Percentiles rank a stretch among this genome's conserved stretches.
These are phyloP conservation scores for Umbilicaria muhlenbergii DNA, from an alignment of 495 filamentous ascomycete genomes.

Conservation along the genomic window DNA sequence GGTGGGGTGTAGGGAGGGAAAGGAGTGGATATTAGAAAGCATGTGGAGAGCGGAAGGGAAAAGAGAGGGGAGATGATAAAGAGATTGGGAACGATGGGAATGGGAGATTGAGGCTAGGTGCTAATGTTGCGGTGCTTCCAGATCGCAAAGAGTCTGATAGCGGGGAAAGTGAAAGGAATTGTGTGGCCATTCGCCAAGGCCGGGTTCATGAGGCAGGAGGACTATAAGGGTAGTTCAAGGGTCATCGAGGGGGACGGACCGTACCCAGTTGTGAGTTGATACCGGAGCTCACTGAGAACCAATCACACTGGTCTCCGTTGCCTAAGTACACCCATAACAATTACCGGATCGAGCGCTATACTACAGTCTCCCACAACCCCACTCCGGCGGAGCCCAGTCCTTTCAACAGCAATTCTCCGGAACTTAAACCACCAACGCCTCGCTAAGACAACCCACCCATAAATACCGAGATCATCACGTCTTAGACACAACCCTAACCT, in stretches of 20 bases:
- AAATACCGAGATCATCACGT: slow-evolving; percentile 5
- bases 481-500: slow-evolving; percentile 40
- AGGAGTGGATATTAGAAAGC: no score
- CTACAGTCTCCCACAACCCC: background rate
- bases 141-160: slow-evolving; percentile 42
- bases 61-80: no score
- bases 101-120: no score
- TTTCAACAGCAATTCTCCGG: background rate
- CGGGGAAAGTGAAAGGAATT: slow-evolving; percentile 45
- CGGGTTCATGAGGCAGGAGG: slow-evolving; percentile 28
- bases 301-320: slow-evolving; percentile 17
- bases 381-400: background rate
- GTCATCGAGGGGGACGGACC: slow-evolving; percentile 23
- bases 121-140: background rate
- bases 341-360: background rate
- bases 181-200: slow-evolving; percentile 40
- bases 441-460: slow-evolving; percentile 8
- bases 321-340: slow-evolving; percentile 1
- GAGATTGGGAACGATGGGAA: no score
- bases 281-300: background rate
- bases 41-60: background rate
- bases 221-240: slow-evolving; percentile 30
- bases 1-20: background rate
- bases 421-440: slow-evolving; percentile 12
- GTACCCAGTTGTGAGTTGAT: background rate